Evolutionary conservation across 1,284 basidiomycete genomes (phyloP).

Genomic region (Psilocybe mexicana): DNA sequence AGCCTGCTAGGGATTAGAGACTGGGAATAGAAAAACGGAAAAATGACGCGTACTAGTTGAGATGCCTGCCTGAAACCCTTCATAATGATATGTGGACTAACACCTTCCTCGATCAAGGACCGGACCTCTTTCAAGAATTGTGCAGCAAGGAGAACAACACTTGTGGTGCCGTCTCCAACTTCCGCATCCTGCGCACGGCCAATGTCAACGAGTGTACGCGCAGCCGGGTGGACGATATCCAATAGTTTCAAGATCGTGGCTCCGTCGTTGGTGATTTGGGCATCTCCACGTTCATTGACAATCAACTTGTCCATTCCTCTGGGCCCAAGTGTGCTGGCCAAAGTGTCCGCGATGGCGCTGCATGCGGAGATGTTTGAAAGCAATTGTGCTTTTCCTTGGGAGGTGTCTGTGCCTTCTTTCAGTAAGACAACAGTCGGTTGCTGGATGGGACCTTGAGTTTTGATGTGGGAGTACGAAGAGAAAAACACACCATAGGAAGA

Average conservation of each 20-base stretch:
- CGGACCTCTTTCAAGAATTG: conserved; percentile 94
- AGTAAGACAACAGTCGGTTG: conserved; percentile 95
- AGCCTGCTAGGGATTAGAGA: conserved; percentile 50
- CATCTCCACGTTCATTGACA: conserved; percentile 88
- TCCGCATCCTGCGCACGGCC: conserved; percentile 98
- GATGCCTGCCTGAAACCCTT: conserved; percentile 93
- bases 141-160: conserved; percentile 91
- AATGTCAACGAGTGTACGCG: conserved; percentile 95
- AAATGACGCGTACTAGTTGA: conserved; percentile 65
- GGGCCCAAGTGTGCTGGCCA: conserved; percentile 95
- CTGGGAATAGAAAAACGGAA: conserved; percentile 19
- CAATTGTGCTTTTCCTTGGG: conserved; percentile 92
- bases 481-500: conserved; percentile 60
- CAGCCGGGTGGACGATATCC: conserved; percentile 97
- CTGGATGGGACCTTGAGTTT: conserved; percentile 42
- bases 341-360: conserved; percentile 85
- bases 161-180: conserved; percentile 98
- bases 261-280: conserved; percentile 98
- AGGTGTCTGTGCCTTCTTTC: conserved; percentile 94
- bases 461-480: conserved; percentile 1
- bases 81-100: conserved; percentile 97
- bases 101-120: conserved; percentile 94
- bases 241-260: conserved; percentile 97
- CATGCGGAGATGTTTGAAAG: conserved; percentile 97
- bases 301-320: conserved; percentile 99